These are phyloP conservation scores for Nothophytophthora sp. DNA, from an alignment of 352 stramenopile genomes.

Conservation along the genomic window DNA sequence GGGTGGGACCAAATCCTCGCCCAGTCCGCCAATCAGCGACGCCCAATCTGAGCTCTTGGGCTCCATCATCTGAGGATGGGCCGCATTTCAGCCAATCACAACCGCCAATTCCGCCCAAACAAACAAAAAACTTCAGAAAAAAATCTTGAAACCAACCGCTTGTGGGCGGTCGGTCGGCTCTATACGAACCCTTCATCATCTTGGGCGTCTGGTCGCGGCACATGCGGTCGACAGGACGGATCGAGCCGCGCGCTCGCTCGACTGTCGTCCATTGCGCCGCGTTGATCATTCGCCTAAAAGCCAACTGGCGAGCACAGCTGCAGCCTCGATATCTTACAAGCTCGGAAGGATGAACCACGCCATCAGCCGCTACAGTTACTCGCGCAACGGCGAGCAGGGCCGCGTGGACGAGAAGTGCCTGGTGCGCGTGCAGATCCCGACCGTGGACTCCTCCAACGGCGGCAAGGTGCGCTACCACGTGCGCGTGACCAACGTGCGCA, in stretches of 20 bases:
- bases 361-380: constrained; percentile 84
- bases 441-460: constrained; percentile 31
- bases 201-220: constrained; percentile 20
- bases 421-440: constrained; percentile 66
- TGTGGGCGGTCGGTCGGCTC: too few species aligned
- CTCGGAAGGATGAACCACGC: not conserved
- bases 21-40: not conserved
- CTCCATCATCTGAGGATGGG: too few species aligned
- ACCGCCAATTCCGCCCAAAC: constrained; percentile 9
- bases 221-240: not conserved
- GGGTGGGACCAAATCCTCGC: constrained; percentile 19
- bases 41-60: too few species aligned
- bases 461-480: constrained; percentile 75
- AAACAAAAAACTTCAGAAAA: too few species aligned
- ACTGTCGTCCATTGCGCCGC: too few species aligned
- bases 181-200: not conserved
- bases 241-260: too few species aligned
- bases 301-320: constrained; percentile 15
- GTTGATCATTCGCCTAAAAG: constrained; percentile 23
- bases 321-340: constrained; percentile 2
- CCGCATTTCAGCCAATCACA: not conserved
- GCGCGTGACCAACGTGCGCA: constrained; percentile 65
- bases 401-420: constrained; percentile 70
- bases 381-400: constrained; percentile 68
- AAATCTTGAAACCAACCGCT: too few species aligned